Evolutionary conservation across 441 rosid genomes (phyloP), one percentile per base, ranked within the genome.

Genomic region (Arabidopsis hybrid): DNA sequence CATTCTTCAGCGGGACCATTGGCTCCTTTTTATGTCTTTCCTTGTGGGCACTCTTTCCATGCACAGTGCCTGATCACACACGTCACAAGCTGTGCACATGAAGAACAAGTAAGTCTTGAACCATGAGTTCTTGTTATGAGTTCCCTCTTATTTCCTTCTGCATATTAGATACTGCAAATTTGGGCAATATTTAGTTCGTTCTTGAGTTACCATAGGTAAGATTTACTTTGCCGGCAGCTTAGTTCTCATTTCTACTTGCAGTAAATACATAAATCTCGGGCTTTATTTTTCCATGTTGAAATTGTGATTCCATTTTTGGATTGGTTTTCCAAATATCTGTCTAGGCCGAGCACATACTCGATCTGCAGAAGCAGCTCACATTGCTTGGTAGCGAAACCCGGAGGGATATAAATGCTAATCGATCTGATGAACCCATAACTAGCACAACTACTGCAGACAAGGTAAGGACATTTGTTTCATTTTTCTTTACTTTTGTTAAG

Each of bases 1-100:
- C 87, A 88, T 80, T 77, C 91, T 61, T 79, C 97, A 16, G 87
- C 83, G 52, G 97, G 99, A 79, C 86, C 92, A 53, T 83, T 95
- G 86, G 94, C 98, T 66, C 95, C 97, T 55, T 93, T 95, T 80
- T 95, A 91, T 76, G 90, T 95, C 56, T 95, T 95, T 83, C 99
- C 99, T 35, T 95, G 98, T 74, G 93, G 97, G 12, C 98, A 93
- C 69, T 84, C 98, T 57, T 95, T 95, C 84, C 98, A 95, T 79
- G 83, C 96, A 9, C 91, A 90, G 59, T 93, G 98, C 83, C 74
- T 93, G 77, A 90, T 93, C 79, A 90, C 98, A 59, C 97, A 91
- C 56, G 95, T 95, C 69, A 93, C 97, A 14, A 89, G 91, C 50
- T 93, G 92, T 79, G 89, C 96, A 39, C 84, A 75, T 34, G 90